These are phyloP conservation scores for Microdochium paspali DNA, from an alignment of 2,329 filamentous ascomycete species.

Conservation along the genomic window DNA sequence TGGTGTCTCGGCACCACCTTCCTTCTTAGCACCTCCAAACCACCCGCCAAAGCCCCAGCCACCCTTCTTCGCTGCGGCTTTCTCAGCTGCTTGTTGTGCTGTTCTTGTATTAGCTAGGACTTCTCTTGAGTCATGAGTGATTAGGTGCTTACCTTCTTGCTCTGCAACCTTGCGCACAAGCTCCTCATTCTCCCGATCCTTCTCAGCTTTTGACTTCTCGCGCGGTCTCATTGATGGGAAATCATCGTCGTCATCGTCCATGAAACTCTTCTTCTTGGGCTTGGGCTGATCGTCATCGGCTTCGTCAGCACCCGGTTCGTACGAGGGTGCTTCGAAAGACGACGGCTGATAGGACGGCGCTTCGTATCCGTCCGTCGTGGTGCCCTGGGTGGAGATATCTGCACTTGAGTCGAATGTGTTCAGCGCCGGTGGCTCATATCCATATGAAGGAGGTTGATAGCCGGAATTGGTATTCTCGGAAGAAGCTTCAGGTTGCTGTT, in stretches of 20 bases:
- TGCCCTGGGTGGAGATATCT: slow-evolving; percentile 14
- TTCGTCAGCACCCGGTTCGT: slow-evolving; percentile 38
- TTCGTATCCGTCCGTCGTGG: slow-evolving; percentile 40
- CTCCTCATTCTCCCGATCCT: slow-evolving; percentile 73
- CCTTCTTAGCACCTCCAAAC: slow-evolving; percentile 68
- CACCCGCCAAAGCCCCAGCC: slow-evolving; percentile 79
- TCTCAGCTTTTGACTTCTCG: slow-evolving; percentile 55
- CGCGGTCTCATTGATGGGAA: slow-evolving; percentile 41
- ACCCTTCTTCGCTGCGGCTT: slow-evolving; percentile 41
- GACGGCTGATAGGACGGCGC: slow-evolving; percentile 54
- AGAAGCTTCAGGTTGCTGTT: slow-evolving; percentile 5
- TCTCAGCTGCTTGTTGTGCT: slow-evolving; percentile 53
- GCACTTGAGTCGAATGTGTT: slow-evolving; percentile 2
- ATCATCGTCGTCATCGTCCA: slow-evolving; percentile 73
- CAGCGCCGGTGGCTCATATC: slow-evolving; percentile 18
- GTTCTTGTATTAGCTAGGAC: slow-evolving; percentile 6
- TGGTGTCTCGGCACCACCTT: slow-evolving; percentile 38
- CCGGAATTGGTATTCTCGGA: slow-evolving; percentile 9
- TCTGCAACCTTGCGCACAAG: slow-evolving; percentile 79
- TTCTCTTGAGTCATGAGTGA: neutral
- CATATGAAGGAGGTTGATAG: slow-evolving; percentile 35
- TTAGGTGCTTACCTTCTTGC: slow-evolving; percentile 50
- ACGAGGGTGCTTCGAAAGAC: slow-evolving; percentile 46
- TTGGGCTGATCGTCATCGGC: slow-evolving; percentile 41
- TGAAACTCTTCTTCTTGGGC: slow-evolving; percentile 66